These are phyloP conservation scores for Cinnamomum micranthum DNA, from an alignment of 164 flowering plant genomes.

Conservation along the genomic window DNA sequence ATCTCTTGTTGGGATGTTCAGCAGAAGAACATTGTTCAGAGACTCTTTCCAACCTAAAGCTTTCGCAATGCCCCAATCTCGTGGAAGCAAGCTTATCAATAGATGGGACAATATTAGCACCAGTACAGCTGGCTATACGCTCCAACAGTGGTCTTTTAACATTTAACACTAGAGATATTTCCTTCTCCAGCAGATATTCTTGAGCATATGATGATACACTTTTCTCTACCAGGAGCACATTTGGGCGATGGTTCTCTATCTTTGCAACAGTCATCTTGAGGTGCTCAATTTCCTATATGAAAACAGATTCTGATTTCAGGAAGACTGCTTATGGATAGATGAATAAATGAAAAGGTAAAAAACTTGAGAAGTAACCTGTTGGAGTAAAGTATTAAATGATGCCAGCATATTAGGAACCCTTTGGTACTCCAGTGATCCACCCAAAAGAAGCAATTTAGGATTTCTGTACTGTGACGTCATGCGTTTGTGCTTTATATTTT, in stretches of 20 bases:
- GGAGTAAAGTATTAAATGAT: slow-evolving; percentile 77
- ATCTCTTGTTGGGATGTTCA: slow-evolving; percentile 58
- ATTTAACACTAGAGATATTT: slow-evolving; percentile 89
- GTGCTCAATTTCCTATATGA: slow-evolving; percentile 82
- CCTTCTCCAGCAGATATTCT: slow-evolving; percentile 81
- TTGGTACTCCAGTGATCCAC: slow-evolving; percentile 93
- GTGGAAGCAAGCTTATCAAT: slow-evolving; percentile 54
- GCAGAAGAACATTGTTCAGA: slow-evolving; percentile 51
- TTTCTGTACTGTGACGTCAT: slow-evolving; percentile 93
- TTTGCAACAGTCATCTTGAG: slow-evolving; percentile 76
- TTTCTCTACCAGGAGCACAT: slow-evolving; percentile 93
- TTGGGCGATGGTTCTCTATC: slow-evolving; percentile 87
- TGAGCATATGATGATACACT: slow-evolving; percentile 94
- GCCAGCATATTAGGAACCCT: slow-evolving; percentile 73
- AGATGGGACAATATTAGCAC: slow-evolving; percentile 79
- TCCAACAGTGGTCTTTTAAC: slow-evolving; percentile 82
- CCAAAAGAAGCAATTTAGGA: slow-evolving; percentile 79
- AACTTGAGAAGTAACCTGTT: slow-evolving; percentile 57
- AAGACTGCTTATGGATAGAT: neutral
- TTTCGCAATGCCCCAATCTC: slow-evolving; percentile 84
- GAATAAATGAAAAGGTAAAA: neutral
- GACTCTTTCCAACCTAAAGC: slow-evolving; percentile 68
- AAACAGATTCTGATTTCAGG: slow-evolving; percentile 11
- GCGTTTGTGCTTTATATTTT: slow-evolving; percentile 95
- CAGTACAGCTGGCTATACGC: slow-evolving; percentile 87